These are phyloP conservation scores for Coemansia sp. DNA, from an alignment of 192 early-diverging fungal species.

Conservation along the genomic window DNA sequence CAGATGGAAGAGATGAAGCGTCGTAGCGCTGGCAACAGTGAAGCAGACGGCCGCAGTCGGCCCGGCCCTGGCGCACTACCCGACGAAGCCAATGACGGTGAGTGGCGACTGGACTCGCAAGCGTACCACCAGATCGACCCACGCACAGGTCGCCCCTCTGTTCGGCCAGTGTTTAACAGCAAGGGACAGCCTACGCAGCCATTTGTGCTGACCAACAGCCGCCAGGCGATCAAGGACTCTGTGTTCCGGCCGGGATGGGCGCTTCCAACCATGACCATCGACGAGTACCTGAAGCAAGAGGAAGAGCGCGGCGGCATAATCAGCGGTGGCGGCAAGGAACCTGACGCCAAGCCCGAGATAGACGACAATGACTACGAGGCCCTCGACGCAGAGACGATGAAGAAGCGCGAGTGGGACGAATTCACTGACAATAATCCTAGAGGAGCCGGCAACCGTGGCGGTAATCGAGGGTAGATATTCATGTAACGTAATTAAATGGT, in stretches of 20 bases:
- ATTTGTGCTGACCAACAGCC: constrained; percentile 82
- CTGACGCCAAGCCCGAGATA: constrained; percentile 62
- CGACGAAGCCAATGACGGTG: constrained; percentile 4
- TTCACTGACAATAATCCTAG: constrained; percentile 80
- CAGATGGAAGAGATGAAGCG: constrained; percentile 62
- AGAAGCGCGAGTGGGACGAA: constrained; percentile 85
- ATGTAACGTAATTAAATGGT: not conserved
- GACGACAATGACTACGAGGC: constrained; percentile 79
- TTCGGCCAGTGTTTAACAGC: constrained; percentile 23
- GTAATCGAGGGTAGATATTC: constrained; percentile 33
- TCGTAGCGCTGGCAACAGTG: constrained; percentile 9
- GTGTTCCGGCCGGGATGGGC: constrained; percentile 85
- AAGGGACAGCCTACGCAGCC: constrained; percentile 67
- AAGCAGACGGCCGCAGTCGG: constrained; percentile 6
- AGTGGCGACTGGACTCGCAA: constrained; percentile 55
- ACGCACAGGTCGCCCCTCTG: constrained; percentile 10
- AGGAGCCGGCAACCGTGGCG: constrained; percentile 65
- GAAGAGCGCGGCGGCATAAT: constrained; percentile 85
- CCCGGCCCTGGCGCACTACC: not conserved
- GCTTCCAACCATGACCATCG: constrained; percentile 95
- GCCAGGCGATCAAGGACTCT: constrained; percentile 67
- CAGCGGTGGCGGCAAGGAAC: constrained; percentile 76
- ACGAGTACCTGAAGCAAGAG: constrained; percentile 90
- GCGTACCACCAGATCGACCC: constrained; percentile 40
- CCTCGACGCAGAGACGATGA: constrained; percentile 80